Evolutionary conservation across 768 basidiomycete species (phyloP).

Genomic region (Tulasnella sp.): DNA sequence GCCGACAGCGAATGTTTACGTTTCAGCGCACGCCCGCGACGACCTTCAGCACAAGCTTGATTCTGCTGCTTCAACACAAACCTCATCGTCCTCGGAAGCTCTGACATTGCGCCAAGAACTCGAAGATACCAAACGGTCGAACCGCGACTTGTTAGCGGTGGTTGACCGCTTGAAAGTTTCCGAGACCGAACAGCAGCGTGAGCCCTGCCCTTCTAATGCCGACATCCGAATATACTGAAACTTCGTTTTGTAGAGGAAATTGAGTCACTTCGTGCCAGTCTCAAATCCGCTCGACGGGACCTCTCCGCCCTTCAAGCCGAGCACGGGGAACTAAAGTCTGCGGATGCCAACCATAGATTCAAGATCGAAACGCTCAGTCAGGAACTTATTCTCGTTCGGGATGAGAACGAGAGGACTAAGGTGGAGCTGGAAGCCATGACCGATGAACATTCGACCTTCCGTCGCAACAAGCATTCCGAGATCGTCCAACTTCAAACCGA

Average conservation of each 20-base stretch:
- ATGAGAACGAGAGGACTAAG: constrained; percentile 65
- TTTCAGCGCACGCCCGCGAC: constrained; percentile 38
- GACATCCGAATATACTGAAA: constrained; percentile 17
- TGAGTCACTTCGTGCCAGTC: constrained; percentile 53
- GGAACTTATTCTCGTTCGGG: constrained; percentile 67
- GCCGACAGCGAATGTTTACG: constrained; percentile 22
- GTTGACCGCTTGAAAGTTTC: constrained; percentile 79
- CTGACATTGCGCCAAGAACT: constrained; percentile 51
- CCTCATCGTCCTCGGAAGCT: constrained; percentile 54
- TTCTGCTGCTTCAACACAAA: constrained; percentile 49
- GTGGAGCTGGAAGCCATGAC: constrained; percentile 62
- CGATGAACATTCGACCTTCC: constrained; percentile 76
- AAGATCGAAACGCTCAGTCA: constrained; percentile 77
- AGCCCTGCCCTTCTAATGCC: constrained; percentile 23
- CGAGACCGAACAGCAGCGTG: constrained; percentile 64
- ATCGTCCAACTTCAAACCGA: constrained; percentile 65
- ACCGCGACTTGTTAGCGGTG: constrained; percentile 77
- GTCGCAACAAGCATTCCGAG: constrained; percentile 61
- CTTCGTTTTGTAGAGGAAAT: constrained; percentile 52
- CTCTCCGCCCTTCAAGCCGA: constrained; percentile 58
- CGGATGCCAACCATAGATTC: constrained; percentile 79
- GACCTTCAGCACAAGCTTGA: constrained; percentile 51
- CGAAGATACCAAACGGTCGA: constrained; percentile 79
- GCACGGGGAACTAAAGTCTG: constrained; percentile 62
- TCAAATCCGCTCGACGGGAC: constrained; percentile 71